Evolutionary conservation across 2,329 filamentous ascomycete genomes (phyloP).

Genomic region (Pseudogymnoascus sp.): DNA sequence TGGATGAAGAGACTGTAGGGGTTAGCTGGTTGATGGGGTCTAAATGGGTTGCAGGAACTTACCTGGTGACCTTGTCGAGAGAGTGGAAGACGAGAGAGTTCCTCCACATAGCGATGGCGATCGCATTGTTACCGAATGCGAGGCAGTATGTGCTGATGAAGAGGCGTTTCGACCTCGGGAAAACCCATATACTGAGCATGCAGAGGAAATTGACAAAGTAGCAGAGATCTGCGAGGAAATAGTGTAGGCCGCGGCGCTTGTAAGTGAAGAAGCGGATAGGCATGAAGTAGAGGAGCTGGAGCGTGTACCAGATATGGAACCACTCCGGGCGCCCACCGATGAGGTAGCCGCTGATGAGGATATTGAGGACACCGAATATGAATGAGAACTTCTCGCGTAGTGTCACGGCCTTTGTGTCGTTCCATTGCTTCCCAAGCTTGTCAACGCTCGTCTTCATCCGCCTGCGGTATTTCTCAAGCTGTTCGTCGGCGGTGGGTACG

Average conservation of each 20-base stretch:
- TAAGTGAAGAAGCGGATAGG: slow-evolving; percentile 90
- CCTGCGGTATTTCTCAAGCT: slow-evolving; percentile 81
- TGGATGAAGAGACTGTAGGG: slow-evolving; percentile 79
- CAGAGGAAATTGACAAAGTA: slow-evolving; percentile 94
- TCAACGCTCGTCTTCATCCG: slow-evolving; percentile 88
- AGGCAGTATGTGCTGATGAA: slow-evolving; percentile 91
- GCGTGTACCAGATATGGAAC: slow-evolving; percentile 90
- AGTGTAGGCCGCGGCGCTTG: slow-evolving; percentile 85
- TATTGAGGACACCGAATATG: slow-evolving; percentile 92
- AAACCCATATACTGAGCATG: slow-evolving; percentile 78
- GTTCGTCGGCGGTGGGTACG: slow-evolving; percentile 81
- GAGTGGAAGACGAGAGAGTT: slow-evolving; percentile 98
- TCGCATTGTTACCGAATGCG: slow-evolving; percentile 91
- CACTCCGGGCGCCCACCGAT: slow-evolving; percentile 78
- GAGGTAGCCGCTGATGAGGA: slow-evolving; percentile 92
- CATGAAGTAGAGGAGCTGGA: slow-evolving; percentile 89
- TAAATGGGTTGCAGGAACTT: slow-evolving; percentile 19
- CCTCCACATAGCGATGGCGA: slow-evolving; percentile 98
- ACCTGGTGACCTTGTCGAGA: slow-evolving; percentile 92
- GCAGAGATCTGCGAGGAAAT: slow-evolving; percentile 94
- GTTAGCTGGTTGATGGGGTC: not conserved
- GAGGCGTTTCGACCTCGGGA: slow-evolving; percentile 81
- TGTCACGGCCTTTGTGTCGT: slow-evolving; percentile 81
- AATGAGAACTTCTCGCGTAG: slow-evolving; percentile 91
- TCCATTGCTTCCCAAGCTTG: slow-evolving; percentile 77